A percentile compares a stretch with the other conserved stretches of the same genome.
Evolutionary conservation across 1,139 yeast species (phyloP).

Genomic region (Magnusiomyces magnusii): DNA sequence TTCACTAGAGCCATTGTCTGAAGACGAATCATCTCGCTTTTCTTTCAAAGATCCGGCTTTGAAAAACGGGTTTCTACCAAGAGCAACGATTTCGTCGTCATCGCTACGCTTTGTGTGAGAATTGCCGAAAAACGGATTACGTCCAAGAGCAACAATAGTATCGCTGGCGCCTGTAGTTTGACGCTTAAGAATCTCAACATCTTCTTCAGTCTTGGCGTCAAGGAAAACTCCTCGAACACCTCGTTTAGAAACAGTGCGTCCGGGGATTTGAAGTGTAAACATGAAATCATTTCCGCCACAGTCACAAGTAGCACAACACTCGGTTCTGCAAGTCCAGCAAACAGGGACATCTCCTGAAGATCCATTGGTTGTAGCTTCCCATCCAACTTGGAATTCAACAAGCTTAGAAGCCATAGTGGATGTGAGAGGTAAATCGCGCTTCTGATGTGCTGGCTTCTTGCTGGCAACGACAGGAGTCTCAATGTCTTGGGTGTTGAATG

Average conservation of each 20-base stretch:
- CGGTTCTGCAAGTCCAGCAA: conserved; percentile 3
- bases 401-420: not conserved
- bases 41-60: not conserved
- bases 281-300: not conserved
- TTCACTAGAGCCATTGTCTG: not conserved
- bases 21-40: not conserved
- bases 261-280: not conserved
- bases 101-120: not conserved
- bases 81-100: not conserved
- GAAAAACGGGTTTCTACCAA: not conserved
- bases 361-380: conserved; percentile 2
- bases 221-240: not conserved
- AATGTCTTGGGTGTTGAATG: not conserved
- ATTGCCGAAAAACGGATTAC: not conserved
- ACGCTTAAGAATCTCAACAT: not conserved
- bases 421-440: not conserved
- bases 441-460: too few relatives aligned
- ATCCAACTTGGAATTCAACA: too few relatives aligned
- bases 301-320: not conserved
- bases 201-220: not conserved
- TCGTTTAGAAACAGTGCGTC: conserved; percentile 5
- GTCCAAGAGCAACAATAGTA: not conserved
- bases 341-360: not conserved
- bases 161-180: not conserved
- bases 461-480: not conserved